Evolutionary conservation across 148 eudicot genomes (phyloP), one percentile per base, ranked within the genome.

Genomic region (Silene latifolia): DNA sequence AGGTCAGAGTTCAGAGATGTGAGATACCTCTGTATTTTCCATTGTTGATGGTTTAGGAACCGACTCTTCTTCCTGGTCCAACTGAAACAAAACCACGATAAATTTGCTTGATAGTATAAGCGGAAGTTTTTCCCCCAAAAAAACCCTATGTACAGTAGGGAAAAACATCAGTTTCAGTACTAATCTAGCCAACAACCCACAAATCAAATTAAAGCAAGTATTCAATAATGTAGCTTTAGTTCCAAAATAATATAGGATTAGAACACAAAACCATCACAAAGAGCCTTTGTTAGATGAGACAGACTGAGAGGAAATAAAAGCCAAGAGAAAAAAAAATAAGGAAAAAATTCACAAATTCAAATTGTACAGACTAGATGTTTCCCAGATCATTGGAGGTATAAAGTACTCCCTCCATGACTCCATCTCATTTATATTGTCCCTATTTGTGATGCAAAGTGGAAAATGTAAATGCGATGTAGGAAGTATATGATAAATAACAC

Each of bases 21-120:
- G 69, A 46, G 24, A 72, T 80, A 87, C 87, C 86, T 87, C 98
- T 59, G 76, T 65, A 79, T 78, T 87, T 75, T 82, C 92, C 46
- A 71, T 51, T 3, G 82, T 72, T 60, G 90, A 82, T 69, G 78
- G 76, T 71, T 79, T 88, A 9, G 83, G 75, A 77, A 79, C 74
- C 47, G 87, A 78, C 75, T 74, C 74, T 53, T 85, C 93, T 73
- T 81, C 85, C 72, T 80, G 90, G 82, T 91, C 97, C 85, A 91
- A 27, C 98, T 91, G 88, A 64, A 80, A 78, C 71, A 73, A 75
- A 39, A 53, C 56, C 72, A 74, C 17, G 15, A 77, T 67, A 35
- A 29, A 53, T 58, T 7, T 0, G 14, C 15, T 51, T 11, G 23
- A 71, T 17, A 25, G 4, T 14, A 18, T 24, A 32, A 68, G 59